Percentiles rank a stretch among this genome's conserved stretches.
Conservation (phyloP, 176 grass and related monocot species). For the Cocos nucifera region DNA sequence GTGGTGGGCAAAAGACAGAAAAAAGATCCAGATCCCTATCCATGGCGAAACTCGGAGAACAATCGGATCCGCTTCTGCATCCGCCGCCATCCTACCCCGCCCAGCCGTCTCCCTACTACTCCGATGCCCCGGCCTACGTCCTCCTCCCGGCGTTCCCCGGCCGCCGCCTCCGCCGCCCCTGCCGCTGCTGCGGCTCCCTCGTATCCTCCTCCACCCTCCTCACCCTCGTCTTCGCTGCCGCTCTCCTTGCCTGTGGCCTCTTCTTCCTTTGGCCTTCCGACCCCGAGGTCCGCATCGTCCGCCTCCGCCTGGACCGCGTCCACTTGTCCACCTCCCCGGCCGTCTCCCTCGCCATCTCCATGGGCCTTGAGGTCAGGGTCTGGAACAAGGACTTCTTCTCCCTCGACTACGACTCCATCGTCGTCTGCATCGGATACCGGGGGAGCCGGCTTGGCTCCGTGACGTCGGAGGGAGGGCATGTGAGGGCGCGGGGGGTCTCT, state of each 20-base stretch:
- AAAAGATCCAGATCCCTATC: no score
- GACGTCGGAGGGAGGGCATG: constrained; percentile 32
- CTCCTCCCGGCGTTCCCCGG: no score
- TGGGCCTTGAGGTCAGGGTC: constrained; percentile 39
- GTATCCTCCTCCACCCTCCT: constrained; percentile 8
- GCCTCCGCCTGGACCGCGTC: constrained; percentile 45
- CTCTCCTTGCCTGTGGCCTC: constrained; percentile 16
- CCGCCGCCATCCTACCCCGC: no score
- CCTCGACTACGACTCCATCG: constrained; percentile 46
- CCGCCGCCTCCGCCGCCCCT: constrained; percentile 1
- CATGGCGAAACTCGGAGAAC: no score
- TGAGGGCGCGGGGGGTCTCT: constrained; percentile 46
- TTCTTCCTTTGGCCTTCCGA: constrained; percentile 62
- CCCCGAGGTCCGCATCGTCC: constrained; percentile 44
- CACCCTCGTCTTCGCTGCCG: background rate
- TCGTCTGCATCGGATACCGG: constrained; percentile 46
- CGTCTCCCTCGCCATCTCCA: constrained; percentile 37
- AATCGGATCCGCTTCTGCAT: no score
- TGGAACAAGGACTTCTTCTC: constrained; percentile 62
- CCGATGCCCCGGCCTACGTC: no score
- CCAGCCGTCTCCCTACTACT: no score
- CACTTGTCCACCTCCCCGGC: constrained; percentile 42
- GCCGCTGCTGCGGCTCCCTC: constrained; percentile 19
- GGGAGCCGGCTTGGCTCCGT: constrained; percentile 37
- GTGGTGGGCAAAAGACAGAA: no score